Evolutionary conservation across 2,329 filamentous ascomycete species (phyloP), one percentile per base, ranked within the genome.

Genomic region (Kalmusia sp.): DNA sequence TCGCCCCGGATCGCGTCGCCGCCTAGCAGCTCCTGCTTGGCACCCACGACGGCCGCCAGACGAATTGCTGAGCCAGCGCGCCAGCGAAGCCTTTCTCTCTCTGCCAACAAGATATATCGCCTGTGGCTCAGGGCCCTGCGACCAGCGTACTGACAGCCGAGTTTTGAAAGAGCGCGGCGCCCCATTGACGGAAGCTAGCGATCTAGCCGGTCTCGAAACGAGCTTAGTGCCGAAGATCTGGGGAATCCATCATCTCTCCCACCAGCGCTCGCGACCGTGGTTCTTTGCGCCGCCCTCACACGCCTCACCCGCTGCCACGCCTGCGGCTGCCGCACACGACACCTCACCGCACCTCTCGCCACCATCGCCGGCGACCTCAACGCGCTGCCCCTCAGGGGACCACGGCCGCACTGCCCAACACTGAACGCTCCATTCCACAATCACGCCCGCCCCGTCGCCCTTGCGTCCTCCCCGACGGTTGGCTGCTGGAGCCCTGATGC

Each of bases 401-500:
- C 47, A 15, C 27, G 37, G 37, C 38, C 19, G 38, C 49, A 11
- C 46, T 37, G 35, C 43, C 30, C 50, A 53, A 19, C 52, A 41
- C 54, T 52, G 49, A 53, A 19, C 52, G 45, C 54, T 52, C 55
- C 62, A 67, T 65, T 65, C 63, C 61, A 52, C 63, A 62, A 52
- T 31, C 49, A 24, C 31, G 52, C 37, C 55, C 59, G 49, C 59
- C 62, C 57, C 12, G 33, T 44, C 69, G 65, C 68, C 71, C 69
- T 72, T 71, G 70, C 70, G 56, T 66, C 62, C 63, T 31, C 37
- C 24, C n/a, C n/a, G n/a, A n/a, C 30, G 43, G 37, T 53, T 54
- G 47, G 44, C 61, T 60, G 62, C 66, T 64, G 59, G 56, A 58
- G 67, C 64, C 65, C 71, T 71, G 69, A 75, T 76, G 73, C 71